Evolutionary conservation across 2,329 filamentous ascomycete genomes (phyloP).

Genomic region (Aspergillus pseudoterreus): DNA sequence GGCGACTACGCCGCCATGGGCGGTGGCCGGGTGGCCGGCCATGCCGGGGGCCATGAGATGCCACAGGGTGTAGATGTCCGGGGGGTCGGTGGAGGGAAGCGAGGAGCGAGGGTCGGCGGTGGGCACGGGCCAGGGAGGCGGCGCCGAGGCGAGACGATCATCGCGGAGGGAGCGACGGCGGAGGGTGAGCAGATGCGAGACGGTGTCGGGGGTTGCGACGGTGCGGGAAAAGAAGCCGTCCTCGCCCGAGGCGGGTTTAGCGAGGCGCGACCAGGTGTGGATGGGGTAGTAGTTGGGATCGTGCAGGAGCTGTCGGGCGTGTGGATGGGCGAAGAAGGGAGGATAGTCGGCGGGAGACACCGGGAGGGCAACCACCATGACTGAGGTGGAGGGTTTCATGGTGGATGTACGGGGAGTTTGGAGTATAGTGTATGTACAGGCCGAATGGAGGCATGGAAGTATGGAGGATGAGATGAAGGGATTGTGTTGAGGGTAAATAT

Average conservation of each 20-base stretch:
- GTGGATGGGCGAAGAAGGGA: conserved; percentile 25
- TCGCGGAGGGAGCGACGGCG: conserved; percentile 26
- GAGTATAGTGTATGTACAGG: too few species aligned
- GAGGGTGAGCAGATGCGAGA: conserved; percentile 40
- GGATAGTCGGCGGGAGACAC: conserved; percentile 15
- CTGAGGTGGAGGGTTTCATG: neutral
- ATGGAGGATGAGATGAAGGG: too few species aligned
- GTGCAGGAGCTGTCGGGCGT: conserved; percentile 30
- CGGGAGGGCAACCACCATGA: conserved; percentile 3
- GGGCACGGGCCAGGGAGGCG: conserved; percentile 21
- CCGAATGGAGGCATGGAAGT: too few species aligned
- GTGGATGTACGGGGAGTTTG: neutral
- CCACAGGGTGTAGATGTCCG: conserved; percentile 37
- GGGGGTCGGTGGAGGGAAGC: conserved; percentile 21
- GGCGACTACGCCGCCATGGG: conserved; percentile 40
- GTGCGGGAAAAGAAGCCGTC: conserved; percentile 42
- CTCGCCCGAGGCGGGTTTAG: conserved; percentile 40
- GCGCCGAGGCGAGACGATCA: conserved; percentile 6
- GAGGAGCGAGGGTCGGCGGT: conserved; percentile 14
- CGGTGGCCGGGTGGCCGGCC: conserved; percentile 36
- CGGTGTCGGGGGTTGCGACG: conserved; percentile 35
- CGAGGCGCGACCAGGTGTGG: conserved; percentile 36
- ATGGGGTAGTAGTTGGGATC: conserved; percentile 36
- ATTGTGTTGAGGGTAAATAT: too few species aligned
- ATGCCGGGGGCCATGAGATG: conserved; percentile 34